Percentiles rank a stretch among this genome's conserved stretches.
These are phyloP conservation scores for Ophiostoma sp. DNA, from an alignment of 2,329 filamentous ascomycete species.

Conservation along the genomic window DNA sequence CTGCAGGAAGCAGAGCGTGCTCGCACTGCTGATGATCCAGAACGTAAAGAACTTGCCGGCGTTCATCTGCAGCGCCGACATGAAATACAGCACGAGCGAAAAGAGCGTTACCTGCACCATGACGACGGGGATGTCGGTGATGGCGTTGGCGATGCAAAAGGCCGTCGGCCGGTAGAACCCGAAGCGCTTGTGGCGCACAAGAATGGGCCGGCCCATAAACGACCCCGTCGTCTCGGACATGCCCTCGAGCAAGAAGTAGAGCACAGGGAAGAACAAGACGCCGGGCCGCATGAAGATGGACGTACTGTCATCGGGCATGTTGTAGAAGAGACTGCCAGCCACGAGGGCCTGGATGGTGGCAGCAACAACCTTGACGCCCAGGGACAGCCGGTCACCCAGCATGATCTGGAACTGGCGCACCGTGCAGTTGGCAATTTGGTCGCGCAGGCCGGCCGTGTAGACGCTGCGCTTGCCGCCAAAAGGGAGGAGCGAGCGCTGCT, in stretches of 20 bases:
- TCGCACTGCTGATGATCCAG: slow-evolving; percentile 66
- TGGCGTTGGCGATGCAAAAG: slow-evolving; percentile 78
- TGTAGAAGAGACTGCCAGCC: slow-evolving; percentile 74
- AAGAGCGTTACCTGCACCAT: slow-evolving; percentile 66
- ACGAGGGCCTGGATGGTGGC: slow-evolving; percentile 69
- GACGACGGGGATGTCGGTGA: slow-evolving; percentile 81
- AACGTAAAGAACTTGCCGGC: slow-evolving; percentile 81
- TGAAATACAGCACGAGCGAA: slow-evolving; percentile 78
- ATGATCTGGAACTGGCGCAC: slow-evolving; percentile 74
- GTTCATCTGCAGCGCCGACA: slow-evolving; percentile 72
- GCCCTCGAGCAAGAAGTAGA: slow-evolving; percentile 78
- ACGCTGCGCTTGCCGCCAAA: slow-evolving; percentile 73
- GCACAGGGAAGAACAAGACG: slow-evolving; percentile 79
- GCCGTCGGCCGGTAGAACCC: slow-evolving; percentile 85
- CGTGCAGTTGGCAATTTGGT: slow-evolving; percentile 64
- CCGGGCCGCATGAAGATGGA: slow-evolving; percentile 73
- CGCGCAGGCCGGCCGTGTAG: slow-evolving; percentile 68
- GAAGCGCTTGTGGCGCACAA: slow-evolving; percentile 83
- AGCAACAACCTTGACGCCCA: slow-evolving; percentile 66
- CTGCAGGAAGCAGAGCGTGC: slow-evolving; percentile 76
- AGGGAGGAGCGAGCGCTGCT: slow-evolving; percentile 59
- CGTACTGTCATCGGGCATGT: slow-evolving; percentile 55
- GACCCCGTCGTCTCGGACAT: slow-evolving; percentile 79
- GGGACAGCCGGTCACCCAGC: slow-evolving; percentile 66
- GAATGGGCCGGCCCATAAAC: slow-evolving; percentile 83